These are phyloP conservation scores for Peronospora destructor DNA, from an alignment of 352 stramenopile genomes.

Conservation along the genomic window DNA sequence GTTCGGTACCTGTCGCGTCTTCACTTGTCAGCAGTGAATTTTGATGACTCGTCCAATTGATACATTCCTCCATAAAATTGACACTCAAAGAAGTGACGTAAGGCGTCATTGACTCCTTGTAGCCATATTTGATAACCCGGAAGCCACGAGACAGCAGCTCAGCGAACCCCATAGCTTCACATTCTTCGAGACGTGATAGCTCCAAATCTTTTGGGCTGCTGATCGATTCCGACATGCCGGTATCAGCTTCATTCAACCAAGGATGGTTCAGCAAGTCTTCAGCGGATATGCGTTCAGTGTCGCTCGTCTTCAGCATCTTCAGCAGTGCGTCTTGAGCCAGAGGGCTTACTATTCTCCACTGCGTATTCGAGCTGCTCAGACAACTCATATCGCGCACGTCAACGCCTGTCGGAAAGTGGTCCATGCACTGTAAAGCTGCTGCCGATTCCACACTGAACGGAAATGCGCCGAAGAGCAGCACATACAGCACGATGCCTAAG, in stretches of 20 bases:
- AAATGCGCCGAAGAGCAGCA: conserved; percentile 72
- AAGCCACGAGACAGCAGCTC: conserved; percentile 60
- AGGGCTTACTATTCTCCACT: conserved; percentile 49
- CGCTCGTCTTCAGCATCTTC: conserved; percentile 44
- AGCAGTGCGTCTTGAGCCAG: conserved; percentile 57
- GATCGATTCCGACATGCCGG: conserved; percentile 1
- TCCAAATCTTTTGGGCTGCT: conserved; percentile 9
- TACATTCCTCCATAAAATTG: conserved; percentile 47
- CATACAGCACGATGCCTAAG: conserved; percentile 70
- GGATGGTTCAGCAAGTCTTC: conserved; percentile 52
- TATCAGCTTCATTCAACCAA: conserved; percentile 45
- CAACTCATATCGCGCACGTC: conserved; percentile 82
- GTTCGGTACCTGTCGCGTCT: conserved; percentile 1
- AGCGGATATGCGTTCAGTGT: conserved; percentile 54
- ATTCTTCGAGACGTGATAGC: conserved; percentile 40
- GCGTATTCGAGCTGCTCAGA: conserved; percentile 42
- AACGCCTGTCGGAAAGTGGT: conserved; percentile 49
- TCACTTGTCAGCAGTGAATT: conserved; percentile 8
- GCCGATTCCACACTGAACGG: conserved; percentile 74
- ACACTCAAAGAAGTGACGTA: conserved; percentile 39
- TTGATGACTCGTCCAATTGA: conserved; percentile 50
- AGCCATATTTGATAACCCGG: conserved; percentile 55
- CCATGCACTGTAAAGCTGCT: conserved; percentile 50
- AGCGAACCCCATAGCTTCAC: conserved; percentile 48
- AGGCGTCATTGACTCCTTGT: conserved; percentile 34